Evolutionary conservation across 2,329 filamentous ascomycete genomes (phyloP).

Genomic region (Apiospora arundinis): DNA sequence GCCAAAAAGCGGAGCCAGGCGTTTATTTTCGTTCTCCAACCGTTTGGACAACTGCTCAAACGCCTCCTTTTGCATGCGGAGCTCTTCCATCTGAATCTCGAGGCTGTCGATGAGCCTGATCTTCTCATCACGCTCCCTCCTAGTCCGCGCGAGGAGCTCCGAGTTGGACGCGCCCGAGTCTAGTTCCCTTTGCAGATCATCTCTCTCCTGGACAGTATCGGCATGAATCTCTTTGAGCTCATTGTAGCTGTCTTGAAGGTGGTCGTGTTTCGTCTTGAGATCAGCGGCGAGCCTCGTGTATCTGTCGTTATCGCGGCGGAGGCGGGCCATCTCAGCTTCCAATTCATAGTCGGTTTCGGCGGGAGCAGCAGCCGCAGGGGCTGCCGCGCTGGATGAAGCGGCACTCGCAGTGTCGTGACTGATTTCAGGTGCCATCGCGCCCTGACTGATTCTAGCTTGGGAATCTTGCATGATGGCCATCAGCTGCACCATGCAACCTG

Average conservation of each 20-base stretch:
- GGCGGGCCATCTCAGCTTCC: slow-evolving; percentile 60
- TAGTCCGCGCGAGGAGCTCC: slow-evolving; percentile 32
- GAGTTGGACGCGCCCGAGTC: slow-evolving; percentile 58
- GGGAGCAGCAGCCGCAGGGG: slow-evolving; percentile 35
- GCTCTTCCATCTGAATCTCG: slow-evolving; percentile 68
- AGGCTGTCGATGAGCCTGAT: slow-evolving; percentile 75
- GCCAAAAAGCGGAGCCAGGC: slow-evolving; percentile 61
- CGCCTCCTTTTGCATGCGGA: slow-evolving; percentile 51
- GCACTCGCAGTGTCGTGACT: slow-evolving; percentile 30
- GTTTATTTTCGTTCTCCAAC: slow-evolving; percentile 55
- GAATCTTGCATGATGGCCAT: slow-evolving; percentile 34
- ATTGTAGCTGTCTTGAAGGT: slow-evolving; percentile 68
- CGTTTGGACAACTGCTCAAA: slow-evolving; percentile 39
- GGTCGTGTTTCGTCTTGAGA: slow-evolving; percentile 64
- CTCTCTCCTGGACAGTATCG: slow-evolving; percentile 67
- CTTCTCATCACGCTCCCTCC: slow-evolving; percentile 62
- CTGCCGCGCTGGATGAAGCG: slow-evolving; percentile 43
- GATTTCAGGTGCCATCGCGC: slow-evolving; percentile 41
- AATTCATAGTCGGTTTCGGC: slow-evolving; percentile 60
- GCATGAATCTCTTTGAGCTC: slow-evolving; percentile 59
- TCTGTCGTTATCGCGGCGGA: slow-evolving; percentile 58
- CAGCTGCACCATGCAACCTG: slow-evolving; percentile 35
- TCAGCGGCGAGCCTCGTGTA: slow-evolving; percentile 64
- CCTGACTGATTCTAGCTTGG: slow-evolving; percentile 39
- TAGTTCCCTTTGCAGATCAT: slow-evolving; percentile 60